Conservation (phyloP, 495 filamentous ascomycete species). For the Saxispiralis lemnorum region DNA sequence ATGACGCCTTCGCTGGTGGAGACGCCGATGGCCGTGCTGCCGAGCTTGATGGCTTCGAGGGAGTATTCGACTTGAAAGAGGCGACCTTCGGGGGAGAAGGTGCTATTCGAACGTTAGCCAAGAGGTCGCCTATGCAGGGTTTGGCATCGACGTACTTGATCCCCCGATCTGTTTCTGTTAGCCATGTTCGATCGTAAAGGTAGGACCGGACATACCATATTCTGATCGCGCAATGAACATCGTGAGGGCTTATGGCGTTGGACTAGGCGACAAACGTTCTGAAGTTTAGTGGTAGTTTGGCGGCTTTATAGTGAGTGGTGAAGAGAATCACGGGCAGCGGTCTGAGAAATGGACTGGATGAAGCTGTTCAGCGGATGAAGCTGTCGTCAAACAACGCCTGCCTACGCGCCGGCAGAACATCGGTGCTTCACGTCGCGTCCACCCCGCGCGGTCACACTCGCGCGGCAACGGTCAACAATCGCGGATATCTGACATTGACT, state of each 20-base stretch:
- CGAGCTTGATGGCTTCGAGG: slow-evolving; percentile 98
- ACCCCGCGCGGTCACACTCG: slow-evolving; percentile 2
- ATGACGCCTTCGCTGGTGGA: slow-evolving; percentile 86
- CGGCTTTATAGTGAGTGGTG: not conserved
- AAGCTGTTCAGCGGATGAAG: not conserved
- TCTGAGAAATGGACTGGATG: too few species aligned
- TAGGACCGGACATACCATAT: slow-evolving; percentile 56
- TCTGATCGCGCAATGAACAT: slow-evolving; percentile 99
- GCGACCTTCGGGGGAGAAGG: slow-evolving; percentile 98
- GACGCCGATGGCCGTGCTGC: slow-evolving; percentile 93
- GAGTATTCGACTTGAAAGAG: slow-evolving; percentile 99
- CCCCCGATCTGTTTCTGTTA: slow-evolving; percentile 57
- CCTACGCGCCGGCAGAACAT: not conserved
- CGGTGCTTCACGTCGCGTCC: not conserved
- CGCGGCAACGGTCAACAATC: not conserved
- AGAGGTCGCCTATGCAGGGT: slow-evolving; percentile 1
- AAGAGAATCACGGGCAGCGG: too few species aligned
- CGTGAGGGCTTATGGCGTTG: slow-evolving; percentile 25
- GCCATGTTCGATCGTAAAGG: slow-evolving; percentile 15
- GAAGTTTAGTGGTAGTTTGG: too few species aligned
- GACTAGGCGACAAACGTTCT: too few species aligned
- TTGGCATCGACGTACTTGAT: slow-evolving; percentile 90
- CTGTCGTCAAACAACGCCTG: slow-evolving; percentile 3
- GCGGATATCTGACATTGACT: not conserved
- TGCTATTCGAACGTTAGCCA: slow-evolving; percentile 38